Evolutionary conservation across 805 yeast genomes (phyloP).

Genomic region (Ogataea ganodermae): DNA sequence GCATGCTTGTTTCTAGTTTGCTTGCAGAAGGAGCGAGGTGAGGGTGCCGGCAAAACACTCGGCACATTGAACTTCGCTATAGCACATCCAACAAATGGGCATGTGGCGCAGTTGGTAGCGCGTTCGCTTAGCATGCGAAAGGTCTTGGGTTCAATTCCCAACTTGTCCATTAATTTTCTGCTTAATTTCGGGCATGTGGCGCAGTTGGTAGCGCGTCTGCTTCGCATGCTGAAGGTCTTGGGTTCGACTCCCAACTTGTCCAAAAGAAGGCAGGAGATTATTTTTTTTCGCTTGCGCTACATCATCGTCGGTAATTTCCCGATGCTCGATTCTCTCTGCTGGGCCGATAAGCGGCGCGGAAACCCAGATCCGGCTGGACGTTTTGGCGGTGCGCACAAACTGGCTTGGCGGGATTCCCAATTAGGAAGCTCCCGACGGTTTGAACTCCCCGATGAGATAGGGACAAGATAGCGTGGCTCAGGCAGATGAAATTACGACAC

Average conservation of each 20-base stretch:
- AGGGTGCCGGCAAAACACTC: no score
- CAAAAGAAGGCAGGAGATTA: slow-evolving; percentile 26
- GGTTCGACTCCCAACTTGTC: slow-evolving; percentile 80
- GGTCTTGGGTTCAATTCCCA: slow-evolving; percentile 81
- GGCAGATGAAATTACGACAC: not conserved
- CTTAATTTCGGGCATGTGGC: slow-evolving; percentile 9
- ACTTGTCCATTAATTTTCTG: slow-evolving; percentile 53
- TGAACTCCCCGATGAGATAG: not conserved
- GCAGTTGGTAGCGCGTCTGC: slow-evolving; percentile 74
- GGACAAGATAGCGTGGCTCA: slow-evolving; percentile 4
- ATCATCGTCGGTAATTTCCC: not conserved
- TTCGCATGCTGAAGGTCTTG: slow-evolving; percentile 79
- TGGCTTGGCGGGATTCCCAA: not conserved
- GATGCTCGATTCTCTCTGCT: no score
- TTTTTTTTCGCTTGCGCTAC: not conserved
- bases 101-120: slow-evolving; percentile 83
- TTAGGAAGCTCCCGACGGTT: slow-evolving; percentile 4
- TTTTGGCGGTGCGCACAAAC: not conserved
- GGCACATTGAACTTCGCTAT: not conserved
- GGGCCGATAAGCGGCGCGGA: slow-evolving; percentile 1
- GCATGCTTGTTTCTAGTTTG: no score
- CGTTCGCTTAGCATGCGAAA: slow-evolving; percentile 79
- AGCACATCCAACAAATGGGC: slow-evolving; percentile 42
- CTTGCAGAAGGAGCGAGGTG: no score
- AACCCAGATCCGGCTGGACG: slow-evolving; percentile 1